phyloP scores from a whole-genome alignment of 495 filamentous ascomycete species.

The Penicillium coprophilum region DNA sequence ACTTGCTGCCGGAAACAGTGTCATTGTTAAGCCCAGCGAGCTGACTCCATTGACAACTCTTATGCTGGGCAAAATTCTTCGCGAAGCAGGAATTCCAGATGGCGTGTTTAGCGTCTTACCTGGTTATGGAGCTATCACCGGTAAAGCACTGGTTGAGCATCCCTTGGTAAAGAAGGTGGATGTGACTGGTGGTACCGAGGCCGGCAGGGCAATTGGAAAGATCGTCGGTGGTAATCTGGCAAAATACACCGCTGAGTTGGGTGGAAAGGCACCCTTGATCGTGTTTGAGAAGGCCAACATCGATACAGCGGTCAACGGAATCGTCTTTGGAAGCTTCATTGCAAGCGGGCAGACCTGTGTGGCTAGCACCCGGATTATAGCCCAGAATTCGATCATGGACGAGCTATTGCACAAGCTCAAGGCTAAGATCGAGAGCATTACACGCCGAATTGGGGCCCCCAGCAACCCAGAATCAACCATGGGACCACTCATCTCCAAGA shows the following conservation, averaged over 20 bases:
- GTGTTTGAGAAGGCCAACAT: slow-evolving; percentile 54
- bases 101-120: slow-evolving; percentile 59
- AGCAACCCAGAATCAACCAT: slow-evolving; percentile 21
- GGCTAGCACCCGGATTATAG: slow-evolving; percentile 58
- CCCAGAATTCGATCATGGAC: slow-evolving; percentile 48
- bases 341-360: slow-evolving; percentile 64
- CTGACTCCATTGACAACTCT: slow-evolving; percentile 59
- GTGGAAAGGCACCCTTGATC: slow-evolving; percentile 60
- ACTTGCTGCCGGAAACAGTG: slow-evolving; percentile 60
- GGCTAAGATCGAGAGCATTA: slow-evolving; percentile 40
- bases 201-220: slow-evolving; percentile 46
- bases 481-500: slow-evolving; percentile 25
- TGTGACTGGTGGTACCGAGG: slow-evolving; percentile 56
- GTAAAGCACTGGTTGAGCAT: slow-evolving; percentile 53
- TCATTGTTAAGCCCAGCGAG: slow-evolving; percentile 63
- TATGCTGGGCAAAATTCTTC: slow-evolving; percentile 49
- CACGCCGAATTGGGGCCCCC: slow-evolving; percentile 31
- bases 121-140: slow-evolving; percentile 54
- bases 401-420: slow-evolving; percentile 36
- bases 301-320: slow-evolving; percentile 54
- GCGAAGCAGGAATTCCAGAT: slow-evolving; percentile 54
- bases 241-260: slow-evolving; percentile 58
- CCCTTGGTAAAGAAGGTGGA: slow-evolving; percentile 59
- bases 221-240: slow-evolving; percentile 52
- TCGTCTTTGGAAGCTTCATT: slow-evolving; percentile 58